A percentile compares a stretch with the other conserved stretches of the same genome.
phyloP scores from a whole-genome alignment of 345 rosid genomes.

The Sonneratia alba region DNA sequence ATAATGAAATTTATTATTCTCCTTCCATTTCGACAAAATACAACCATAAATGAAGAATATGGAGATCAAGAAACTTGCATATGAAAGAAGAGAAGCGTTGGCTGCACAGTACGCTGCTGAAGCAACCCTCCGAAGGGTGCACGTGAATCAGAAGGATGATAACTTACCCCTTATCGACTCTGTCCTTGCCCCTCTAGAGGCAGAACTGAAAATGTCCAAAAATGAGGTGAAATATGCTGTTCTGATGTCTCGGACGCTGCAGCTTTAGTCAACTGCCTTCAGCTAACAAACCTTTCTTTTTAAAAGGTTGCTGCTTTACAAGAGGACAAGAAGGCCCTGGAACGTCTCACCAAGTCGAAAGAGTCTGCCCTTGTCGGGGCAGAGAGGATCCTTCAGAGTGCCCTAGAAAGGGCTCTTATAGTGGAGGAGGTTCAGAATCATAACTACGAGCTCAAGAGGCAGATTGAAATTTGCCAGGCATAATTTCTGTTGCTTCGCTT shows the following conservation, averaged over 20 bases:
- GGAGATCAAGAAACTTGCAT: constrained; percentile 52
- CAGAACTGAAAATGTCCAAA: constrained; percentile 65
- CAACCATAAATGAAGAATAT: constrained; percentile 38
- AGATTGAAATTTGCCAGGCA: constrained; percentile 85
- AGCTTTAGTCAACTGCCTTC: too few relatives aligned
- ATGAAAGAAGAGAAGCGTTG: constrained; percentile 71
- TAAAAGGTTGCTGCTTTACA: constrained; percentile 49
- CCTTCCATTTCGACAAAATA: neutral
- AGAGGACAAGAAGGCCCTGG: constrained; percentile 88
- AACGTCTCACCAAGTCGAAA: constrained; percentile 79
- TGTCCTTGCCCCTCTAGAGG: constrained; percentile 77
- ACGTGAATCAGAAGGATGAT: constrained; percentile 56
- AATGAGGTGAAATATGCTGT: constrained; percentile 38
- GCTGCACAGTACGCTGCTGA: constrained; percentile 95
- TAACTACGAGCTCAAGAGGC: constrained; percentile 74
- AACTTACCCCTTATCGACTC: constrained; percentile 51
- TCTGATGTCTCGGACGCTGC: too few relatives aligned
- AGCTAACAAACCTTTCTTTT: neutral
- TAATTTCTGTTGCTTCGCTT: neutral
- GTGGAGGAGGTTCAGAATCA: constrained; percentile 95
- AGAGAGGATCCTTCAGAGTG: constrained; percentile 67
- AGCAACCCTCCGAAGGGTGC: constrained; percentile 70
- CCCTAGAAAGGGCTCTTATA: constrained; percentile 80
- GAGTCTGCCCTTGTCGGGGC: constrained; percentile 83
- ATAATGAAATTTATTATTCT: too few relatives aligned